Evolutionary conservation across 1,284 basidiomycete genomes (phyloP).

Genomic region (Anthracocystis setariae): DNA sequence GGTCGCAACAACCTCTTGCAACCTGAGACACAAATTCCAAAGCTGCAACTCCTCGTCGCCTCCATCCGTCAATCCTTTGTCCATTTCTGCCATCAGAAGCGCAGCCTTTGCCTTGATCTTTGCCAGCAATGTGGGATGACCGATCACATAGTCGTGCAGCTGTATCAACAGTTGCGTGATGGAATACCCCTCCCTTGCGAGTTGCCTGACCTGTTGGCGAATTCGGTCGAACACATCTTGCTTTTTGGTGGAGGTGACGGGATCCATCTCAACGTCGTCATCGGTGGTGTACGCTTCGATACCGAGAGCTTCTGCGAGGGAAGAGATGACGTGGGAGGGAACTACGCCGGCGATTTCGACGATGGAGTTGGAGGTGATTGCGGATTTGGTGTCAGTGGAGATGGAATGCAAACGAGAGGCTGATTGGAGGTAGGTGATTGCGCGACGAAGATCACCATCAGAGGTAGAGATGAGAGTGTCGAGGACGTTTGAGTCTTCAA

Average conservation of each 20-base stretch:
- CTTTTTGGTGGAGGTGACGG: conserved; percentile 68
- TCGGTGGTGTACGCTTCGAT: conserved; percentile 71
- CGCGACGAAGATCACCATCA: conserved; percentile 90
- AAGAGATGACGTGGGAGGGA: conserved; percentile 78
- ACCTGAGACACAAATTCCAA: conserved; percentile 82
- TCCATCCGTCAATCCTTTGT: conserved; percentile 95
- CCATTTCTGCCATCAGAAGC: conserved; percentile 88
- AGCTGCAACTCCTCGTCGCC: conserved; percentile 98
- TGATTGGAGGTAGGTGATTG: conserved; percentile 98
- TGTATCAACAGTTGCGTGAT: conserved; percentile 89
- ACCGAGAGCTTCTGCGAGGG: conserved; percentile 80
- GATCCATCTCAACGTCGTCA: conserved; percentile 71
- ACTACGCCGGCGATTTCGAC: conserved; percentile 98
- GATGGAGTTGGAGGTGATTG: conserved; percentile 70
- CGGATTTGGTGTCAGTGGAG: conserved; percentile 25
- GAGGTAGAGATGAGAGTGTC: conserved; percentile 81
- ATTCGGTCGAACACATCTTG: conserved; percentile 77
- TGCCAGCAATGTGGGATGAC: conserved; percentile 81
- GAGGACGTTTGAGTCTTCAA: conserved; percentile 68
- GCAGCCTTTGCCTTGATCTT: conserved; percentile 85
- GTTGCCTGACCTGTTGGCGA: conserved; percentile 76
- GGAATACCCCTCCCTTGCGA: conserved; percentile 90
- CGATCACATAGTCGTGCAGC: conserved; percentile 90
- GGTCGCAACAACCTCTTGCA: conserved; percentile 67
- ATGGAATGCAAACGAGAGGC: conserved; percentile 77